These are phyloP conservation scores for Paraphaeosphaeria sporulosa DNA, from an alignment of 2,329 filamentous ascomycete species.

Conservation along the genomic window DNA sequence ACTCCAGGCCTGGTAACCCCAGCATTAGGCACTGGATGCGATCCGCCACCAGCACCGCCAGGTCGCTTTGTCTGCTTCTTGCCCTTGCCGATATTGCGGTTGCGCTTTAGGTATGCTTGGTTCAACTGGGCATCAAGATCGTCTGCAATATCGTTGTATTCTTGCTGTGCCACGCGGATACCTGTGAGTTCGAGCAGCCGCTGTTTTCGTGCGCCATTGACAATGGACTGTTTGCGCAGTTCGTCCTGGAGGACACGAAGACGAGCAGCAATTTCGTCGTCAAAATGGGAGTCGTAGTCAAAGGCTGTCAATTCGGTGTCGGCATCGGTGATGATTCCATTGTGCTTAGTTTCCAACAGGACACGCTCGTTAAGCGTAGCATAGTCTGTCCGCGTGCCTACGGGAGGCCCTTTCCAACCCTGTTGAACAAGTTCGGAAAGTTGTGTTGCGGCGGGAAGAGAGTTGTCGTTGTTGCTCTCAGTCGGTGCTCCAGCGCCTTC, in stretches of 20 bases:
- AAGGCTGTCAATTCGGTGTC: constrained; percentile 76
- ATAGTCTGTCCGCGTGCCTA: constrained; percentile 78
- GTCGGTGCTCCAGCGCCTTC: constrained; percentile 47
- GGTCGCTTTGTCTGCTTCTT: constrained; percentile 84
- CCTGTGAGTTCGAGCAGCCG: constrained; percentile 86
- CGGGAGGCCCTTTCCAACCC: constrained; percentile 78
- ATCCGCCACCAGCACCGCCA: constrained; percentile 77
- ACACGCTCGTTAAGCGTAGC: constrained; percentile 87
- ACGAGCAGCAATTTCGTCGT: constrained; percentile 92
- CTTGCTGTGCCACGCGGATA: constrained; percentile 93
- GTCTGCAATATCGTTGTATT: constrained; percentile 95
- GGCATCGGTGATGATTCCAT: constrained; percentile 82
- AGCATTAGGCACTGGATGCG: constrained; percentile 58
- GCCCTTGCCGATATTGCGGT: constrained; percentile 89
- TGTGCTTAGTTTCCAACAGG: constrained; percentile 87
- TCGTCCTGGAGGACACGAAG: constrained; percentile 84
- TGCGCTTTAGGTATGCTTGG: constrained; percentile 93
- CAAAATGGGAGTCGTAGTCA: constrained; percentile 86
- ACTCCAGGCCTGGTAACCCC: constrained; percentile 64
- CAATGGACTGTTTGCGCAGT: constrained; percentile 81
- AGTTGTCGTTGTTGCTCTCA: constrained; percentile 46
- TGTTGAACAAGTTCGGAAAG: constrained; percentile 80
- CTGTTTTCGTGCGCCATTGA: constrained; percentile 90
- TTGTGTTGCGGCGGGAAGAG: constrained; percentile 73
- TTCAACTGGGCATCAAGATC: constrained; percentile 96